Conservation (phyloP, 1,284 basidiomycete genomes). For the Mixia osmundae region DNA sequence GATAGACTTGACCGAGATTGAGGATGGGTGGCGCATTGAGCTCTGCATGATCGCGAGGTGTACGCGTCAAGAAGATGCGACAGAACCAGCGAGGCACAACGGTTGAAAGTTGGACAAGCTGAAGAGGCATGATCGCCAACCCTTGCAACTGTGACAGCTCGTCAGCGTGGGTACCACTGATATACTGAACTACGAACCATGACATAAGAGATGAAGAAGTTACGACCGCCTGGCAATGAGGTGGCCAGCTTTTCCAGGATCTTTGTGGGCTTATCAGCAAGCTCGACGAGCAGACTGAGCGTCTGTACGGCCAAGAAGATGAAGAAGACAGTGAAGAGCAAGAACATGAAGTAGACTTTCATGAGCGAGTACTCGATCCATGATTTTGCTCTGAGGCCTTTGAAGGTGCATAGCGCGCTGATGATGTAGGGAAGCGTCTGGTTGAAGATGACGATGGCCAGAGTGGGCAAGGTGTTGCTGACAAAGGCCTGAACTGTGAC, state of each 20-base stretch:
- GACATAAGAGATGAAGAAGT: conserved; percentile 90
- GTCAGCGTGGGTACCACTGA: not conserved
- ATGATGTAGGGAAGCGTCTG: conserved; percentile 68
- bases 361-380: conserved; percentile 81
- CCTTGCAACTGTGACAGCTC: conserved; percentile 26
- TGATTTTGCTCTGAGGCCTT: conserved; percentile 69
- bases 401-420: conserved; percentile 36
- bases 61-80: conserved; percentile 47
- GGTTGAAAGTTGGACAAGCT: conserved; percentile 68
- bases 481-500: conserved; percentile 58
- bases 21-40: conserved; percentile 93
- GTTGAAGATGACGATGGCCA: conserved; percentile 76
- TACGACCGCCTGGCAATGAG: conserved; percentile 38
- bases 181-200: conserved; percentile 54
- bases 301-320: conserved; percentile 42
- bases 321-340: conserved; percentile 83
- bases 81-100: conserved; percentile 49
- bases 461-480: conserved; percentile 72
- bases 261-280: conserved; percentile 61
- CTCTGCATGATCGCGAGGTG: conserved; percentile 80
- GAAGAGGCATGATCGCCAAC: conserved; percentile 79
- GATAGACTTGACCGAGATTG: conserved; percentile 45
- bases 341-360: conserved; percentile 88
- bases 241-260: conserved; percentile 71
- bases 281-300: conserved; percentile 37